Conservation (phyloP, 148 eudicot genomes). For the Rhododendron henanense region DNA sequence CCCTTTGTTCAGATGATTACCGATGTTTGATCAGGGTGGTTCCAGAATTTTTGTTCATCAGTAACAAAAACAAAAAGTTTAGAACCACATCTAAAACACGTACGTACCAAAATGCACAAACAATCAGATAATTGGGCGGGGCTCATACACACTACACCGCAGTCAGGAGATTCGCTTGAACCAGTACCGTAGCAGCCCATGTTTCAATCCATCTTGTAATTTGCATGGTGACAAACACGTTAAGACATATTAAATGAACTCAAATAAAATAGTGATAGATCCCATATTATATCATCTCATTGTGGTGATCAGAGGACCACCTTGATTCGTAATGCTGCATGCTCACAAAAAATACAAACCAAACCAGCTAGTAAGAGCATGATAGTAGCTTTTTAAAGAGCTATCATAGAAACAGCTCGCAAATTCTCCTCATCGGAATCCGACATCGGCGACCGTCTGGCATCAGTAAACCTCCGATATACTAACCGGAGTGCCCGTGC, state of each 20-base stretch:
- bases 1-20: background rate
- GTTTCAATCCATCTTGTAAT: background rate
- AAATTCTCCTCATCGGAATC: constrained; percentile 35
- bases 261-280: background rate
- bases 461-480: constrained; percentile 14
- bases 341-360: background rate
- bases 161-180: too few species aligned
- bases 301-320: background rate
- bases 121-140: too few species aligned
- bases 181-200: too few species aligned
- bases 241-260: background rate
- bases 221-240: background rate
- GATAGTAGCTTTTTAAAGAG: constrained; percentile 30
- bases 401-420: constrained; percentile 33
- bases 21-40: background rate
- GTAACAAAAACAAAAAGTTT: too few species aligned
- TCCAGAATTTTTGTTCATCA: too few species aligned
- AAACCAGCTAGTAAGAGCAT: background rate
- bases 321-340: background rate
- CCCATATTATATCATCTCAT: background rate
- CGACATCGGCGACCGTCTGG: background rate
- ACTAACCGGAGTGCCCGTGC: constrained; percentile 38
- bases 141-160: too few species aligned
- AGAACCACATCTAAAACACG: too few species aligned
- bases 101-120: too few species aligned